Base-by-base conservation (phyloP, 805 yeast genomes). In the Candida odintsovae region DNA sequence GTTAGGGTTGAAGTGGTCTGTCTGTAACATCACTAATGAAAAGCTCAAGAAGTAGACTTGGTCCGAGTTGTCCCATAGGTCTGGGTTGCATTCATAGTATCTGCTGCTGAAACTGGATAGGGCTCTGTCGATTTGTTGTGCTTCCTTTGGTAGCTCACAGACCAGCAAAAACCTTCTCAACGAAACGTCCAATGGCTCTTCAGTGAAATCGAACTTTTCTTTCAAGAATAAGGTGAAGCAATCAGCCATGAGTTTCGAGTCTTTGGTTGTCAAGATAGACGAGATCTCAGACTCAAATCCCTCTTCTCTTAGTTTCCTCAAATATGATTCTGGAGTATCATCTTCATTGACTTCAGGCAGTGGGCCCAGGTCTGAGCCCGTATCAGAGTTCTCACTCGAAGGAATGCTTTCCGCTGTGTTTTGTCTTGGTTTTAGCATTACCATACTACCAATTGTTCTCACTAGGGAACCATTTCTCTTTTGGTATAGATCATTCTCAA, bases 71-170 rank as follows among this genome's bases (percentile, higher is more conserved):
- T 56, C 58, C 73, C 73, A 70, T 2, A 55, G 36, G 3, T 41
- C 23, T 1, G 10, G 6, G 35, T 58, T 59, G 23, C 55, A 52
- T 1, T 48, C 41, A 49, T 70, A 71, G 60, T 79, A 86, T 21
- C 75, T 70, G 25, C 57, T 58, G 10, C 86, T 75, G 62, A 86
- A 82, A 28, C 73, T 73, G 44, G 75, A 77, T 37, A 86, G 64
- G 4, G 83, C 72, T 41, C 90, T 68, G 55, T 86, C 92, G 43
- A 86, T 85, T 57, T 86, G 90, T 58, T 85, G 92, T 0, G 88
- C 69, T 56, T 86, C 94, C 50, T 71, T 74, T 0, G 94, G 94
- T 22, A 86, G 64, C 45, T 78, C 78, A 47, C 79, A 72, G 41
- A 72, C 65, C 68, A 80, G 70, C 38, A 86, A 62, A 43, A 85